Base-by-base conservation (phyloP, 2,329 filamentous ascomycete genomes). In the Cadophora luteo-olivacea region DNA sequence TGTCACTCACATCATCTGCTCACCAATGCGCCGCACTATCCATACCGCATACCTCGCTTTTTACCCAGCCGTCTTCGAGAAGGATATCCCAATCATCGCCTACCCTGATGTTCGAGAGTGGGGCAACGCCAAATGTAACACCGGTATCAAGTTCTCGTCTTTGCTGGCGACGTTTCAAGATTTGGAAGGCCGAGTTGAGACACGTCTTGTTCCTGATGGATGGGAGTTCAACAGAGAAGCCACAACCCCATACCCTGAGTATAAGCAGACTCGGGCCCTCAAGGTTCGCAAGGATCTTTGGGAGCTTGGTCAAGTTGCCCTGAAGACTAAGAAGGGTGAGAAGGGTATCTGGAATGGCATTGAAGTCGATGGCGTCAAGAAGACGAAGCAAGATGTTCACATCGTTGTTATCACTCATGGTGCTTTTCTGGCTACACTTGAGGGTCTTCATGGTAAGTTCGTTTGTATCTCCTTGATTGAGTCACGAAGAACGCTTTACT, bases 321-420 rank as follows among this genome's bases (percentile, higher is more conserved):
- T 29, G 29, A 29, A 29, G 29, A 29, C 32, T 19, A 12, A 45
- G 32, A n/a, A 45, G 12, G 52, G 33, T 7, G 24, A n/a, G 16
- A 52, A 36, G n/a, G 62, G 49, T 4, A 11, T 38, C 11, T 65
- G 62, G 62, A 45, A 57, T 22, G 62, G 62, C 1, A 55, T 65
- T 45, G 51, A 57, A 19, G 33, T 65, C 22, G n/a, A 25, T 16
- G 33, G 51, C n/a, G 62, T 57, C 19, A 16, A 57, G 33, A 32
- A 45, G 6, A n/a, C n/a, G n/a, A 33, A 25, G 11, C 14, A 24
- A 1, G 62, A 65, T 57, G 36, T 55, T 24, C 51, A 65, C 52
- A 65, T 65, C 25, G 32, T 65, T 1, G 38, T 57, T n/a, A 51
- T 65, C 24, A 57, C 62, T 29, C 62, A 65, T 49, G 51, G 49